Evolutionary conservation across 2,329 filamentous ascomycete genomes (phyloP).

Genomic region (Penicillium sp.): DNA sequence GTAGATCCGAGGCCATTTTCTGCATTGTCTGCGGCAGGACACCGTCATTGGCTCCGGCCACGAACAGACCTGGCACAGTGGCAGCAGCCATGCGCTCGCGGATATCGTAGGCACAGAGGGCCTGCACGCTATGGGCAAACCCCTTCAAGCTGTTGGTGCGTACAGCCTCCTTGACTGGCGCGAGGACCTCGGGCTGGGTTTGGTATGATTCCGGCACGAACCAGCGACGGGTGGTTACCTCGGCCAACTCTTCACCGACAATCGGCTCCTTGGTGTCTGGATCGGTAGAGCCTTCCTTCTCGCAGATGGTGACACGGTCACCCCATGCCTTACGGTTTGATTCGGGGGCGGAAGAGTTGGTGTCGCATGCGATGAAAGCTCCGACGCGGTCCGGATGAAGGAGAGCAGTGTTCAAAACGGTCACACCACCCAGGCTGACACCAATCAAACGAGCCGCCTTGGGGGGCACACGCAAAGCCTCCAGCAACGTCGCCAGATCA

Average conservation of each 20-base stretch:
- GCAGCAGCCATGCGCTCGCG: conserved; percentile 41
- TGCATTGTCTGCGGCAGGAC: conserved; percentile 78
- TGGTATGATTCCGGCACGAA: conserved; percentile 63
- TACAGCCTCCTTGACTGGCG: conserved; percentile 67
- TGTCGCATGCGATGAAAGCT: conserved; percentile 72
- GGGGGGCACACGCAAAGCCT: conserved; percentile 63
- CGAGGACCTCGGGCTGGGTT: conserved; percentile 49
- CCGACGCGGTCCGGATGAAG: conserved; percentile 58
- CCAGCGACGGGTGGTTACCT: conserved; percentile 72
- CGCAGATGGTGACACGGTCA: conserved; percentile 68
- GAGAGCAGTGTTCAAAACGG: conserved; percentile 70
- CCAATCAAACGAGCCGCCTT: conserved; percentile 68
- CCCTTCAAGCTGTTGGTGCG: conserved; percentile 66
- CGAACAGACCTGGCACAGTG: conserved; percentile 55
- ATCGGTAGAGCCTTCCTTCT: conserved; percentile 48
- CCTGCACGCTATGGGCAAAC: conserved; percentile 77
- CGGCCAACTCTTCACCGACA: conserved; percentile 63
- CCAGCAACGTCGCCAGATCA: conserved; percentile 65
- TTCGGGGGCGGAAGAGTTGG: conserved; percentile 68
- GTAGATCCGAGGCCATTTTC: conserved; percentile 62
- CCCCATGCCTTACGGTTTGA: conserved; percentile 78
- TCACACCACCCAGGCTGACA: conserved; percentile 78
- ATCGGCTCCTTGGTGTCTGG: conserved; percentile 50
- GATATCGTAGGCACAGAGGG: conserved; percentile 53
- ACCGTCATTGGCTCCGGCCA: conserved; percentile 71